Evolutionary conservation across 192 early-diverging fungal genomes (phyloP).

Genomic region (Podila horticola): DNA sequence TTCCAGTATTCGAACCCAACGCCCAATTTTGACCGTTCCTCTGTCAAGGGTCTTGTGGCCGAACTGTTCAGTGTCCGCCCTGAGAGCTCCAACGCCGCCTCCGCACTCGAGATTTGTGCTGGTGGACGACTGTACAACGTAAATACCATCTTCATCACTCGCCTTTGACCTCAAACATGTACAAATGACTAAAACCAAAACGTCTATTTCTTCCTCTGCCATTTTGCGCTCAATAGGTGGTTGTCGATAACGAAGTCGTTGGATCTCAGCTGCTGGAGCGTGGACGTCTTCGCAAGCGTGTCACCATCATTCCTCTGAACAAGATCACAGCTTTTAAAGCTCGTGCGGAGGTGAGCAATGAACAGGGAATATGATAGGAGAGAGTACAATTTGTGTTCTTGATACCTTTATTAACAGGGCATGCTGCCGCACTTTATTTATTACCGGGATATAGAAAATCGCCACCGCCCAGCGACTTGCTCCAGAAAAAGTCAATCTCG

Average conservation of each 20-base stretch:
- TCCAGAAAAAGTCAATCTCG: slow-evolving; percentile 90
- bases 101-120: slow-evolving; percentile 95
- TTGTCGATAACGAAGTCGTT: slow-evolving; percentile 90
- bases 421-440: background rate
- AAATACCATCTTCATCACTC: background rate
- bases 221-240: slow-evolving; percentile 62
- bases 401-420: slow-evolving; percentile 1
- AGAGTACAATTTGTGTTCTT: too few species aligned
- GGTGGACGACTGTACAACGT: slow-evolving; percentile 94
- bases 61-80: slow-evolving; percentile 84
- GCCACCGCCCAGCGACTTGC: slow-evolving; percentile 81
- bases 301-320: slow-evolving; percentile 97
- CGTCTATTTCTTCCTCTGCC: background rate
- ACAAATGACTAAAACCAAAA: too few species aligned
- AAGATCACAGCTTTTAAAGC: slow-evolving; percentile 78
- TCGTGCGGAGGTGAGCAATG: slow-evolving; percentile 56
- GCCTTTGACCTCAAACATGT: slow-evolving; percentile 7
- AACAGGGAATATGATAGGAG: too few species aligned
- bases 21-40: slow-evolving; percentile 87
- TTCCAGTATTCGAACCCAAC: slow-evolving; percentile 88
- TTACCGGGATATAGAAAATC: slow-evolving; percentile 57
- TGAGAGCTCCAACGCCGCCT: slow-evolving; percentile 69
- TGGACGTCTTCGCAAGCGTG: slow-evolving; percentile 79
- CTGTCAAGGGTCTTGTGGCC: slow-evolving; percentile 95
- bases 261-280: slow-evolving; percentile 83